phyloP scores from a whole-genome alignment of 345 rosid genomes.

The Linum trigynum region DNA sequence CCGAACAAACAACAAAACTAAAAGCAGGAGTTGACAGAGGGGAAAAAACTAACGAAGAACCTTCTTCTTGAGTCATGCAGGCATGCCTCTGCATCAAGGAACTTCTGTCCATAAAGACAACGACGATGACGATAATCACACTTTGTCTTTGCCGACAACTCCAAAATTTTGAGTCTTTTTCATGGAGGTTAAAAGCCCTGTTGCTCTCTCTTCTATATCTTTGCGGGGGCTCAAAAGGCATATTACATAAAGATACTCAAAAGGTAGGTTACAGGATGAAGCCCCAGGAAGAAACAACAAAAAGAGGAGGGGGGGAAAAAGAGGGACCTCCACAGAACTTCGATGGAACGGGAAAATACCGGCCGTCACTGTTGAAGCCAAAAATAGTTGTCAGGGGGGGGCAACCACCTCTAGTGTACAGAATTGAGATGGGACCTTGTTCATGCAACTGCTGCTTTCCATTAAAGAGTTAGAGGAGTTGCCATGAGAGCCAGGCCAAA shows the following conservation, averaged over 20 bases:
- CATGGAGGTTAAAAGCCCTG: not conserved
- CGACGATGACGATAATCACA: not conserved
- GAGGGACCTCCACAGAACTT: not conserved
- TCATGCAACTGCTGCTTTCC: not conserved
- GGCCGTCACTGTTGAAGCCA: not conserved
- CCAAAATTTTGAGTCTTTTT: not conserved
- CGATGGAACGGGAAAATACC: not conserved
- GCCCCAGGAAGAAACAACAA: not conserved
- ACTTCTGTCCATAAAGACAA: not conserved
- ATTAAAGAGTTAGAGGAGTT: not conserved
- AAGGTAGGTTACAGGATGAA: no score
- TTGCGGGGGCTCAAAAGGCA: no score
- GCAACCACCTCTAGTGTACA: slow-evolving; percentile 4
- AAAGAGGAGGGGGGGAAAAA: not conserved
- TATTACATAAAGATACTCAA: no score
- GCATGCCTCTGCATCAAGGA: not conserved
- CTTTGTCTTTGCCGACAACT: not conserved
- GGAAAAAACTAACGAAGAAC: no score
- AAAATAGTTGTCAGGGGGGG: not conserved
- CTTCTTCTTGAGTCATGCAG: no score
- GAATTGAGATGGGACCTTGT: not conserved
- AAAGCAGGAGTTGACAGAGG: no score
- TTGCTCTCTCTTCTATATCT: not conserved
- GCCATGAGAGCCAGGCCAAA: not conserved
- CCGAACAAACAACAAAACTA: no score